Conservation (phyloP, 169 alveolate species). For the Plasmodium berghei region DNA sequence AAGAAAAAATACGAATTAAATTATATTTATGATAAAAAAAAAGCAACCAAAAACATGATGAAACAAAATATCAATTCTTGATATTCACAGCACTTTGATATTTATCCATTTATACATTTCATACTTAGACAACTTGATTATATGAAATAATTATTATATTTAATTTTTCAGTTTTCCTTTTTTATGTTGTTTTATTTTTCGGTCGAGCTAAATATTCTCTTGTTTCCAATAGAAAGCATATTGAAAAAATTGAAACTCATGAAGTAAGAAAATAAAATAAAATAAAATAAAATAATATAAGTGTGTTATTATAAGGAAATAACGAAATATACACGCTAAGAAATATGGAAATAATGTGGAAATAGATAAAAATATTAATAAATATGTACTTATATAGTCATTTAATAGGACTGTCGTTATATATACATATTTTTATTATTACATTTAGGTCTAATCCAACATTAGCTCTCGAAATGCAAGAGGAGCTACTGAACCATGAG, state of each 20-base stretch:
- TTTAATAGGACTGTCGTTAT: neutral
- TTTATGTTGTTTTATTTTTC: slow-evolving; percentile 49
- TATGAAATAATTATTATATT: too few relatives aligned
- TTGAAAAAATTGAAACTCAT: slow-evolving; percentile 64
- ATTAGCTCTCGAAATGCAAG: slow-evolving; percentile 68
- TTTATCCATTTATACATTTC: too few relatives aligned
- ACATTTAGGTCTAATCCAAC: slow-evolving; percentile 41
- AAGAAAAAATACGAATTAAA: neutral
- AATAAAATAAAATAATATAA: neutral
- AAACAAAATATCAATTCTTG: neutral
- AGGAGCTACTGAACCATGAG: slow-evolving; percentile 58
- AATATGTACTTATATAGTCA: neutral
- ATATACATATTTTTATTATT: neutral
- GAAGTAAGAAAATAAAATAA: slow-evolving; percentile 21
- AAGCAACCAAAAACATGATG: neutral
- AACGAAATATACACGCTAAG: neutral
- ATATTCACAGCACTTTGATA: neutral
- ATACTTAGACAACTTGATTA: too few relatives aligned
- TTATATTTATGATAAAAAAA: neutral
- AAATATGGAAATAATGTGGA: neutral
- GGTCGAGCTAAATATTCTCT: slow-evolving; percentile 28
- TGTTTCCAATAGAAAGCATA: slow-evolving; percentile 65
- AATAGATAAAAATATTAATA: neutral
- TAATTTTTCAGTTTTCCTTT: slow-evolving; percentile 38
- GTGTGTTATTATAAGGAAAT: neutral